phyloP scores from a whole-genome alignment of 1,284 basidiomycete genomes.

The Anthracocystis setariae region DNA sequence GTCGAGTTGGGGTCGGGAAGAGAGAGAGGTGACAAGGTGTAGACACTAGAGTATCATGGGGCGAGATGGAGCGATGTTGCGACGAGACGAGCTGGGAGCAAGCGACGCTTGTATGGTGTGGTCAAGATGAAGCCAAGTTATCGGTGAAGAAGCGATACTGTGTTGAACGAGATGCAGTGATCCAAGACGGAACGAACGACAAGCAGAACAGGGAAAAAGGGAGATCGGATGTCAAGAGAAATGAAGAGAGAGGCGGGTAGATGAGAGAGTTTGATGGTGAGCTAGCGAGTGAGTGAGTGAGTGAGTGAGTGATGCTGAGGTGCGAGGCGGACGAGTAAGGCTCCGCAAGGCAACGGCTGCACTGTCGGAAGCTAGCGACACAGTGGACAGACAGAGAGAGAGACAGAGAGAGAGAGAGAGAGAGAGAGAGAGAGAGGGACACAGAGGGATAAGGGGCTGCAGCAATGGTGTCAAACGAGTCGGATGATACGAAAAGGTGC shows the following conservation, averaged over 20 bases:
- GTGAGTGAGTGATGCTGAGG: no score
- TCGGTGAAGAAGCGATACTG: no score
- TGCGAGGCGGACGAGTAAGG: no score
- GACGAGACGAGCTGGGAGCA: neutral
- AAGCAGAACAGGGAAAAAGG: neutral
- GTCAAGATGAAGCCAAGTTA: neutral
- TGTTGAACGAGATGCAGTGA: neutral
- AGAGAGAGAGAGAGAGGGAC: no score
- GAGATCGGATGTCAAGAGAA: no score
- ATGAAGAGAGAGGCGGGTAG: no score
- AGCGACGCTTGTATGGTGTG: neutral
- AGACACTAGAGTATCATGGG: slow-evolving; percentile 12
- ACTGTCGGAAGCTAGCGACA: slow-evolving; percentile 1
- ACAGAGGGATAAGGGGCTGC: neutral
- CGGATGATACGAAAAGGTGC: neutral
- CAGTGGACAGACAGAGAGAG: neutral
- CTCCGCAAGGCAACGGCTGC: neutral
- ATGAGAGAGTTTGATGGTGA: no score
- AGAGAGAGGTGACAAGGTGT: neutral
- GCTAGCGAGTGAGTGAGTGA: no score
- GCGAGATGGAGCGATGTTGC: neutral
- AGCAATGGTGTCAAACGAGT: neutral
- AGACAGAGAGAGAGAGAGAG: slow-evolving; percentile 7
- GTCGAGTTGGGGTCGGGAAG: neutral
- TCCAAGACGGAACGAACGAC: neutral